phyloP scores from a whole-genome alignment of 805 yeast species.

The Sugiyamaella smithiae region DNA sequence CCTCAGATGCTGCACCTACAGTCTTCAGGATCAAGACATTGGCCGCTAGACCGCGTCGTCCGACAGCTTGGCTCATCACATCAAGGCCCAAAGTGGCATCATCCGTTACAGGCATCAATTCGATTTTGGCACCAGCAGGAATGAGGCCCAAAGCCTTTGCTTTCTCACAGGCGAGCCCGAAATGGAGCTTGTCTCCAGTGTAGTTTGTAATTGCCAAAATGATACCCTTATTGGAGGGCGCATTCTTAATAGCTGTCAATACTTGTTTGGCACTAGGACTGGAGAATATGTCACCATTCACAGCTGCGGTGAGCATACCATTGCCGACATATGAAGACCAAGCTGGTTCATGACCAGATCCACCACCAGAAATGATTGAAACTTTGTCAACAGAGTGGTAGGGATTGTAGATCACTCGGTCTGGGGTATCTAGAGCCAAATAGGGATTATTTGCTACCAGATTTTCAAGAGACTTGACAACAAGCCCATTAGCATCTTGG shows the following conservation, averaged over 20 bases:
- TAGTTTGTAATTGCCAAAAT: slow-evolving; percentile 83
- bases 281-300: slow-evolving; percentile 85
- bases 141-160: slow-evolving; percentile 51
- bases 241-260: slow-evolving; percentile 62
- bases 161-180: slow-evolving; percentile 87
- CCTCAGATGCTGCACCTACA: slow-evolving; percentile 64
- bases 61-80: slow-evolving; percentile 45
- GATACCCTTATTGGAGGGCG: slow-evolving; percentile 55
- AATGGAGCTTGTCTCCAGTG: slow-evolving; percentile 91
- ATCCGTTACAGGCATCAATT: slow-evolving; percentile 76
- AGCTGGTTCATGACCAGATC: slow-evolving; percentile 93
- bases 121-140: slow-evolving; percentile 61
- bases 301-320: slow-evolving; percentile 81
- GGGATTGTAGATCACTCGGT: slow-evolving; percentile 7
- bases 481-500: slow-evolving; percentile 7
- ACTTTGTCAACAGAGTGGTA: slow-evolving; percentile 36
- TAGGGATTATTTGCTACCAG: slow-evolving; percentile 7
- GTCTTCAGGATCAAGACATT: slow-evolving; percentile 83
- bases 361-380: slow-evolving; percentile 84
- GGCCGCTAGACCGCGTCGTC: slow-evolving; percentile 93
- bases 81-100: slow-evolving; percentile 67
- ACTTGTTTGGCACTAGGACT: slow-evolving; percentile 91
- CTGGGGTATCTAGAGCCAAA: slow-evolving; percentile 2
- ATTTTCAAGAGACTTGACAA: slow-evolving; percentile 6
- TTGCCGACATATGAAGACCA: slow-evolving; percentile 92